Evolutionary conservation across 164 flowering plant species (phyloP).

Genomic region (Vitis rupestris): DNA sequence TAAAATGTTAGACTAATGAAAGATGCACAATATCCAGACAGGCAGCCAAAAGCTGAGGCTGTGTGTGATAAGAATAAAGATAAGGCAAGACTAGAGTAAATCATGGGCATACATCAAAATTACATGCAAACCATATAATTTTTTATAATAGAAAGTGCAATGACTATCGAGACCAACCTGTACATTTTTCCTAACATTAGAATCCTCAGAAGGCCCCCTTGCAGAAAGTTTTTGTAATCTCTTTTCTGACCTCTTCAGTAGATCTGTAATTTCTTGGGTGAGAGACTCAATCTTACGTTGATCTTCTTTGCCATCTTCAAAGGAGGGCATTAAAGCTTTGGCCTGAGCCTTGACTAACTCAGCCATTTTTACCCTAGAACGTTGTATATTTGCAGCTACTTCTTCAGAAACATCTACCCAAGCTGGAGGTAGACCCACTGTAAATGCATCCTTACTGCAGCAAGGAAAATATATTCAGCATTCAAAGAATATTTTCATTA

Average conservation of each 20-base stretch:
- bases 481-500: too few relatives aligned
- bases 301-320: constrained; percentile 91
- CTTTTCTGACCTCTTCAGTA: constrained; percentile 78
- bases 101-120: too few relatives aligned
- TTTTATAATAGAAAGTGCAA: too few relatives aligned
- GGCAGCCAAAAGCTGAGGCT: too few relatives aligned
- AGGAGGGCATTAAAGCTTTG: constrained; percentile 92
- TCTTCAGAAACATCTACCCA: constrained; percentile 99
- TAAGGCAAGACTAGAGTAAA: too few relatives aligned
- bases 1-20: too few relatives aligned
- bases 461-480: constrained; percentile 5
- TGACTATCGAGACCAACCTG: constrained; percentile 47
- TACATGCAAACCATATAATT: too few relatives aligned
- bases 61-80: too few relatives aligned
- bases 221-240: constrained; percentile 69
- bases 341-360: constrained; percentile 87
- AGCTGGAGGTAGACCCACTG: constrained; percentile 92
- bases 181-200: constrained; percentile 85
- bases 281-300: constrained; percentile 74
- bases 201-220: constrained; percentile 82
- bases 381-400: constrained; percentile 71
- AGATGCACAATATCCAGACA: too few relatives aligned
- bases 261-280: constrained; percentile 79
- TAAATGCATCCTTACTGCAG: constrained; percentile 66
- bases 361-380: constrained; percentile 68